Base-by-base conservation (phyloP, 495 filamentous ascomycete species). In the Trichoderma asperelloides region DNA sequence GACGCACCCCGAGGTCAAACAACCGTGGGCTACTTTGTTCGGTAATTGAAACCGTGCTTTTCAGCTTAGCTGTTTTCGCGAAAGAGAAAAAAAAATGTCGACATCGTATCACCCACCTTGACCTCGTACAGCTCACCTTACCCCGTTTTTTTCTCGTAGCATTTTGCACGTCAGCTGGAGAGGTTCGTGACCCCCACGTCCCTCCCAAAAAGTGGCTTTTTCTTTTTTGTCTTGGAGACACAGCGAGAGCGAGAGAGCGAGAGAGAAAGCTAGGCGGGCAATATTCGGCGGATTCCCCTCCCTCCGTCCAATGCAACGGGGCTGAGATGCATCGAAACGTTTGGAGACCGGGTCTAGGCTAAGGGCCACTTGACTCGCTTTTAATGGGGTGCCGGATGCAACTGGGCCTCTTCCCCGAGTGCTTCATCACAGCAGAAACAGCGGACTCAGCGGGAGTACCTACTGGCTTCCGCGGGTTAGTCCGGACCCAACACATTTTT, bases 251-350 rank as follows among this genome's bases (percentile, higher is more conserved):
- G 21, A n/a, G 47, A 51, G 23, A 51, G 4, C 23, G 9, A 51
- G 21, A 9, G 1, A 51, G 21, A 60, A 27, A 60, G 9, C 23
- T 47, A 47, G 55, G 55, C 55, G 55, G 55, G 55, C 55, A 60
- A 60, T 15, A 28, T 27, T 60, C 27, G 55, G 55, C 55, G 23
- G 55, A 60, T 33, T 60, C n/a, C 49, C 23, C 49, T 3, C 11
- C 49, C 21, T 60, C 55, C 30, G 11, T 18, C 55, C 23, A 60
- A 9, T 51, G 47, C 15, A 18, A 60, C 30, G 55, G 55, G 55
- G 55, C 55, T 60, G 55, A 60, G 25, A 60, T 60, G 55, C 55
- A 60, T 60, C 55, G 55, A 30, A 60, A 60, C 16, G 23, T 1
- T 60, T 23, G 1, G 55, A 60, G 55, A 30, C 55, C 23, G 27